phyloP scores from a whole-genome alignment of 371 early-diverging fungal genomes.

The Haplosporangium sp. region DNA sequence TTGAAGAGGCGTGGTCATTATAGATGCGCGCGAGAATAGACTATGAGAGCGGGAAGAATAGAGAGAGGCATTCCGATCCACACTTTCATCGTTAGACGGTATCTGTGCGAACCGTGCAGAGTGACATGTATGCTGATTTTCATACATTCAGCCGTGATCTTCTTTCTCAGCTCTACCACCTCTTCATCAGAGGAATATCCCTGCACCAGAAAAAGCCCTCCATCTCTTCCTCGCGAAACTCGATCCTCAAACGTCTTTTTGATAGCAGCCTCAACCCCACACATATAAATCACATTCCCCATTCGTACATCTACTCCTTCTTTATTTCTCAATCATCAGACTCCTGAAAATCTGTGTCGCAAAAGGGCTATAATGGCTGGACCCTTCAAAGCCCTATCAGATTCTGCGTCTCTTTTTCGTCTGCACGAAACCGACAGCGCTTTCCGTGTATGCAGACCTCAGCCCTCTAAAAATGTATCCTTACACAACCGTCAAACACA shows the following conservation, averaged over 20 bases:
- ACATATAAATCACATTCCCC: too few relatives aligned
- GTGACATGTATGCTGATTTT: slow-evolving; percentile 35
- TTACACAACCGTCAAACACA: neutral
- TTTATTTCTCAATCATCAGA: too few relatives aligned
- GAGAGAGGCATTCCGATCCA: neutral
- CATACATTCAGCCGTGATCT: neutral
- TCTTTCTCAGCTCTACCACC: neutral
- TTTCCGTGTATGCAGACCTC: neutral
- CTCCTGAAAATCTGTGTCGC: neutral
- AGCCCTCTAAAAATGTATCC: neutral
- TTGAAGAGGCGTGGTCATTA: too few relatives aligned
- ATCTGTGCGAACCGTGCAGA: slow-evolving; percentile 27
- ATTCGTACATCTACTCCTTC: too few relatives aligned
- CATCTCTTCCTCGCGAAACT: too few relatives aligned
- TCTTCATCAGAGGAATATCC: neutral
- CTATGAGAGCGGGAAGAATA: too few relatives aligned
- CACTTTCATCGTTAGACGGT: neutral
- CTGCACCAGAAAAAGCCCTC: neutral
- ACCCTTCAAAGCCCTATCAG: slow-evolving; percentile 5
- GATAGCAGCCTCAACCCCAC: too few relatives aligned
- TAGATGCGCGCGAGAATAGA: too few relatives aligned
- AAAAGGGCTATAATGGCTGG: slow-evolving; percentile 14
- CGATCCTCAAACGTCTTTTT: too few relatives aligned
- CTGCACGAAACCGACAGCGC: slow-evolving; percentile 25
- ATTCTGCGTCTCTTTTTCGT: slow-evolving; percentile 26